Conservation (phyloP, 768 basidiomycete species). For the Boletales sp. region DNA sequence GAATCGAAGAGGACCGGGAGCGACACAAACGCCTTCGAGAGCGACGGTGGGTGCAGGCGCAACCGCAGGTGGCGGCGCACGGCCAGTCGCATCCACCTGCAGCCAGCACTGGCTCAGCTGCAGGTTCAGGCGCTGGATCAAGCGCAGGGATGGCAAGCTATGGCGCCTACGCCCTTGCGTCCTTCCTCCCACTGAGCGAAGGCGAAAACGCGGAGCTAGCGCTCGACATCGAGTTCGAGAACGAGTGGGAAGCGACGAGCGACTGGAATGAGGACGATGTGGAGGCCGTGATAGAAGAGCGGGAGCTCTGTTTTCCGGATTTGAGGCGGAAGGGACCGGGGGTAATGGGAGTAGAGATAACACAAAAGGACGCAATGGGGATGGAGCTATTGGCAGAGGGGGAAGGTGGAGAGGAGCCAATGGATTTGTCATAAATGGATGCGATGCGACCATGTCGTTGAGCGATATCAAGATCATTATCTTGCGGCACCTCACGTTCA, state of each 20-base stretch:
- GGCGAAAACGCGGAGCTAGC: slow-evolving; percentile 50
- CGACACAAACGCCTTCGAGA: slow-evolving; percentile 90
- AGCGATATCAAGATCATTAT: no score
- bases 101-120: no score
- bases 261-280: slow-evolving; percentile 91
- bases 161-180: slow-evolving; percentile 14
- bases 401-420: slow-evolving; percentile 38
- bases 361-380: no score
- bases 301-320: slow-evolving; percentile 61
- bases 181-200: slow-evolving; percentile 33
- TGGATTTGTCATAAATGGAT: slow-evolving; percentile 34
- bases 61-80: slow-evolving; percentile 39
- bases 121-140: no score
- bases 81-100: neutral
- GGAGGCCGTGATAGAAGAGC: slow-evolving; percentile 70
- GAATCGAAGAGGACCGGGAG: slow-evolving; percentile 90
- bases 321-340: slow-evolving; percentile 7
- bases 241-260: slow-evolving; percentile 86
- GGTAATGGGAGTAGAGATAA: neutral
- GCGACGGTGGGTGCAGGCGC: slow-evolving; percentile 86
- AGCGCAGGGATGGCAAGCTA: neutral
- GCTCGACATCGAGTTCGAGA: slow-evolving; percentile 82
- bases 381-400: slow-evolving; percentile 25
- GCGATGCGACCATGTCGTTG: neutral
- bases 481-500: no score